Conservation (phyloP, 441 rosid species). For the Daphne laureola region DNA sequence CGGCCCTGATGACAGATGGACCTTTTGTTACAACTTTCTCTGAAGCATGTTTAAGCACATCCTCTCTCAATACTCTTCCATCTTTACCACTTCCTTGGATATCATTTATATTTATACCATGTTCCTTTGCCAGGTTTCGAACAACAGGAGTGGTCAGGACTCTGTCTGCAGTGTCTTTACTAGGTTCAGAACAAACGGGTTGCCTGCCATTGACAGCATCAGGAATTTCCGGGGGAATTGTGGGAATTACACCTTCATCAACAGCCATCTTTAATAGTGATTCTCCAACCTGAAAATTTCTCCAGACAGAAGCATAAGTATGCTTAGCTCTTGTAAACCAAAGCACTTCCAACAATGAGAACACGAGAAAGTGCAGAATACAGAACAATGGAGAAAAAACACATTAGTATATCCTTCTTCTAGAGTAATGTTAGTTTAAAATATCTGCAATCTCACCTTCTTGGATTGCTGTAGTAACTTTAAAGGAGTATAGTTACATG, state of each 20-base stretch:
- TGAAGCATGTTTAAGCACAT: conserved; percentile 42
- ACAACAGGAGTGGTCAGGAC: conserved; percentile 65
- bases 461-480: too few species aligned
- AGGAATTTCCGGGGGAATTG: conserved; percentile 18
- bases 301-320: conserved; percentile 2
- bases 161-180: conserved; percentile 29
- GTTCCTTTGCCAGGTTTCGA: conserved; percentile 62
- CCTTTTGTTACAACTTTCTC: conserved; percentile 36
- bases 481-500: too few species aligned
- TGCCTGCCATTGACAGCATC: conserved; percentile 16
- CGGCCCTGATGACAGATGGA: conserved; percentile 20
- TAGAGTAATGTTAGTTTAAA: too few species aligned
- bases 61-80: conserved; percentile 77
- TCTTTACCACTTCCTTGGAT: conserved; percentile 63
- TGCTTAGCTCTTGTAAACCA: neutral
- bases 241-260: conserved; percentile 32
- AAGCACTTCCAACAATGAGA: neutral
- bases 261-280: conserved; percentile 61
- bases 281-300: conserved; percentile 66
- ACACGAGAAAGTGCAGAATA: neutral
- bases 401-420: too few species aligned
- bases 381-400: too few species aligned
- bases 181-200: conserved; percentile 11
- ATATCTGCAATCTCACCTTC: too few species aligned
- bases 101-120: conserved; percentile 48